These are phyloP conservation scores for Chenopodium album DNA, from an alignment of 148 eudicot species.

Conservation along the genomic window DNA sequence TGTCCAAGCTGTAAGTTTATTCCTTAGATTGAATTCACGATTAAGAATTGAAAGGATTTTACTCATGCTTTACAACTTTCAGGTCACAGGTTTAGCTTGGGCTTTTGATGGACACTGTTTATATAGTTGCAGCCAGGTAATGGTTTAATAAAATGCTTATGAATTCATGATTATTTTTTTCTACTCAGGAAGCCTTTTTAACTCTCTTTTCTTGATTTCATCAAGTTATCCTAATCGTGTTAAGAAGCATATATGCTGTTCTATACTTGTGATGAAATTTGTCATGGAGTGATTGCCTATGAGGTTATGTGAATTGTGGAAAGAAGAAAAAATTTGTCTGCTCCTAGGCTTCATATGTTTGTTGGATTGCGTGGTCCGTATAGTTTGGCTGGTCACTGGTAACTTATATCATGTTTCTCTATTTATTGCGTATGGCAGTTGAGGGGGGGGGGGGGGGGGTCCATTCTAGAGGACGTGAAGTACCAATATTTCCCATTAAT, in stretches of 20 bases:
- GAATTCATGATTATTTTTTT: neutral
- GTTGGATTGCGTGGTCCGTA: neutral
- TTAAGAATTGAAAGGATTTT: slow-evolving; percentile 11
- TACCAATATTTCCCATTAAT: neutral
- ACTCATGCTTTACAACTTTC: slow-evolving; percentile 22
- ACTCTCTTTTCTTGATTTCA: neutral
- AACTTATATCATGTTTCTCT: neutral
- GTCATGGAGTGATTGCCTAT: too few species aligned
- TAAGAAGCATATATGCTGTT: neutral
- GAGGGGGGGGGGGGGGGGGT: neutral
- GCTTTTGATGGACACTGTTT: slow-evolving; percentile 80
- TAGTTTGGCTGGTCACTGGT: neutral
- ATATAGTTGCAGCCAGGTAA: slow-evolving; percentile 94
- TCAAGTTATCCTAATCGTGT: neutral
- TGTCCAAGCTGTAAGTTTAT: slow-evolving; percentile 63
- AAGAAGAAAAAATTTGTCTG: neutral
- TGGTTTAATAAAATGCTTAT: neutral
- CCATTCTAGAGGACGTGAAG: neutral
- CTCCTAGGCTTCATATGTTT: neutral
- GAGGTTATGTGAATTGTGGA: too few species aligned
- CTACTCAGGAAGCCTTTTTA: neutral
- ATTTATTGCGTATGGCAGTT: neutral
- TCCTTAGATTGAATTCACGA: slow-evolving; percentile 10
- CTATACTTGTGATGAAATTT: neutral
- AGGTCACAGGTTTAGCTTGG: slow-evolving; percentile 93